Evolutionary conservation across 2,329 filamentous ascomycete genomes (phyloP).

Genomic region (Xylariaceae sp.): DNA sequence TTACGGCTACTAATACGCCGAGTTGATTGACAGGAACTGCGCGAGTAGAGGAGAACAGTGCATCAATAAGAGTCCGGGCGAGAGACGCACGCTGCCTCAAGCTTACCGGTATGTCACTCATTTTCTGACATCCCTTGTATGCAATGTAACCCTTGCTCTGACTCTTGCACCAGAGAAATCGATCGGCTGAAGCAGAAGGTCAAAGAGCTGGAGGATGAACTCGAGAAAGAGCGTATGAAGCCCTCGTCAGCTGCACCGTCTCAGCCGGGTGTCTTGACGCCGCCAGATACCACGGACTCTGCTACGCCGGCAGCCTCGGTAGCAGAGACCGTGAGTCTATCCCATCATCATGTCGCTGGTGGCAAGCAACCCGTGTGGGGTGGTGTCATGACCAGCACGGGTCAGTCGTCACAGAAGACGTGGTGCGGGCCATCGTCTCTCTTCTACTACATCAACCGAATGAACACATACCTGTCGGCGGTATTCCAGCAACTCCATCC

Average conservation of each 20-base stretch:
- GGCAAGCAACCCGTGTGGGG: constrained; percentile 29
- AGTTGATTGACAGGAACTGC: constrained; percentile 31
- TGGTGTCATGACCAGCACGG: constrained; percentile 34
- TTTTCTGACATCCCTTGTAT: neutral
- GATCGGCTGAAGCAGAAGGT: constrained; percentile 33
- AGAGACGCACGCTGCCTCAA: constrained; percentile 30
- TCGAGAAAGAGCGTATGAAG: constrained; percentile 16
- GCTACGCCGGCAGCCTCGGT: constrained; percentile 10
- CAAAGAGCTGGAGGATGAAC: constrained; percentile 32
- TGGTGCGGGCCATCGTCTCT: constrained; percentile 41
- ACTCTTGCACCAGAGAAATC: constrained; percentile 30
- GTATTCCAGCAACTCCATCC: constrained; percentile 32
- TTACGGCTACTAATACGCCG: constrained; percentile 8
- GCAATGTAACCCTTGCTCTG: neutral
- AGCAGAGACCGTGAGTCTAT: neutral
- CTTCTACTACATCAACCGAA: constrained; percentile 39
- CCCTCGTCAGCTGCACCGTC: neutral
- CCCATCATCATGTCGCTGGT: neutral
- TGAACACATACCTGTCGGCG: constrained; percentile 35
- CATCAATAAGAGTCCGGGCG: constrained; percentile 31
- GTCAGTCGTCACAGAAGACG: constrained; percentile 32
- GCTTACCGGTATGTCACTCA: constrained; percentile 24
- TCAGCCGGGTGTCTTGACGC: constrained; percentile 12
- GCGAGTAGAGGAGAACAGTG: constrained; percentile 33
- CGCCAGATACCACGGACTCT: constrained; percentile 15